phyloP scores from a whole-genome alignment of 164 flowering plant species.

The Taxillus chinensis region DNA sequence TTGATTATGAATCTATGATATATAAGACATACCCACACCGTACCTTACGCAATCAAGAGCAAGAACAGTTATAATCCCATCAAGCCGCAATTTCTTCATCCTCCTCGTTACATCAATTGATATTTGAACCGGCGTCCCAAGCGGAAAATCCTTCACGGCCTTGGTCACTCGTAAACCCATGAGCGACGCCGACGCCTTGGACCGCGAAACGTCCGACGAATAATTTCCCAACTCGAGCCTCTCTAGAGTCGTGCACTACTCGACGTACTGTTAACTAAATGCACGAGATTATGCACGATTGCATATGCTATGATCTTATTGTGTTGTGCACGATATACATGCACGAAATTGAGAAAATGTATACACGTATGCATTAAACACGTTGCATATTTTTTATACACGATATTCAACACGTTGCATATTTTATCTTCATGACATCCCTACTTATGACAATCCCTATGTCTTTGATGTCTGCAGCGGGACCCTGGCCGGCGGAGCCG shows the following conservation, averaged over 20 bases:
- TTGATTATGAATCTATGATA: background rate
- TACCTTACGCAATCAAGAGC: conserved; percentile 78
- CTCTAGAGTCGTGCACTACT: conserved; percentile 90
- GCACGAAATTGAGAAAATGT: no score
- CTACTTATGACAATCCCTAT: no score
- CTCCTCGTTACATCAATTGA: conserved; percentile 77
- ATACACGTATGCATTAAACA: no score
- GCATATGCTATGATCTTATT: no score
- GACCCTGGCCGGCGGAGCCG: background rate
- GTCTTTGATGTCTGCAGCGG: conserved; percentile 18
- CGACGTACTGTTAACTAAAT: no score
- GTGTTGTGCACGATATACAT: no score
- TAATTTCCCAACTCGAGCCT: conserved; percentile 65
- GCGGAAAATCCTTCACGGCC: conserved; percentile 59
- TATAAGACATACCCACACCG: background rate
- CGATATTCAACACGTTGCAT: no score
- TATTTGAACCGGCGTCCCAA: conserved; percentile 78
- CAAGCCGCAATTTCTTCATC: conserved; percentile 62
- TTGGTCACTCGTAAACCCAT: conserved; percentile 81
- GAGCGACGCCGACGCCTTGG: conserved; percentile 55
- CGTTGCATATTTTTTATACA: no score
- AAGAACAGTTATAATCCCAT: conserved; percentile 79
- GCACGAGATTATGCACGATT: no score
- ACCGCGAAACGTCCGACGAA: conserved; percentile 55
- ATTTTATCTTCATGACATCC: no score